Conservation (phyloP, 345 rosid genomes). For the Leavenworthia alabamica region DNA sequence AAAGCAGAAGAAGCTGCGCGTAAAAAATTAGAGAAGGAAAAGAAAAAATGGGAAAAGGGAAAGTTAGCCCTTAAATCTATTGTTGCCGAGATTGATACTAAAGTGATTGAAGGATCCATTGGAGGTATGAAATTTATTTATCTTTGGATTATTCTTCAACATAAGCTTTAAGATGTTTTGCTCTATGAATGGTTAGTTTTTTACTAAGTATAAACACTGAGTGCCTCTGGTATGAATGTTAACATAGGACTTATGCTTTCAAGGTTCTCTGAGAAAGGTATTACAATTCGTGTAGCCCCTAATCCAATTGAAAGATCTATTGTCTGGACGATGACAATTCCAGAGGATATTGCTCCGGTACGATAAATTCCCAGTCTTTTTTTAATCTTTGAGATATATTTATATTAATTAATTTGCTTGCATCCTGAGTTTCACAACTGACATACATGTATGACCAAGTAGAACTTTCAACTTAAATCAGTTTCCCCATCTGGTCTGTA, state of each 20-base stretch:
- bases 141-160: neutral
- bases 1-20: conserved; percentile 82
- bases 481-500: neutral
- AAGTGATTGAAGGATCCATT: conserved; percentile 72
- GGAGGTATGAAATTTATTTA: conserved; percentile 55
- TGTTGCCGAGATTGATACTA: conserved; percentile 71
- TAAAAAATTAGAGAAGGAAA: conserved; percentile 68
- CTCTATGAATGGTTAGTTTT: neutral
- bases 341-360: conserved; percentile 74
- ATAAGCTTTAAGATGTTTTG: conserved; percentile 10
- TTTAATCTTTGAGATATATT: neutral
- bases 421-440: conserved; percentile 3
- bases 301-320: conserved; percentile 84
- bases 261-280: conserved; percentile 77
- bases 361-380: neutral
- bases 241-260: conserved; percentile 73
- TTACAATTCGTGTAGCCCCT: conserved; percentile 53
- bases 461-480: conserved; percentile 6
- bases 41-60: conserved; percentile 83
- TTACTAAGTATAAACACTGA: conserved; percentile 20
- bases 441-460: neutral
- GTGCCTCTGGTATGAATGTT: conserved; percentile 19
- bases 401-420: neutral
- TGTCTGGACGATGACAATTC: conserved; percentile 73
- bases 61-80: conserved; percentile 78